phyloP scores from a whole-genome alignment of 2,329 filamentous ascomycete species.

The Ophiocordyceps camponoti-rufipedis region DNA sequence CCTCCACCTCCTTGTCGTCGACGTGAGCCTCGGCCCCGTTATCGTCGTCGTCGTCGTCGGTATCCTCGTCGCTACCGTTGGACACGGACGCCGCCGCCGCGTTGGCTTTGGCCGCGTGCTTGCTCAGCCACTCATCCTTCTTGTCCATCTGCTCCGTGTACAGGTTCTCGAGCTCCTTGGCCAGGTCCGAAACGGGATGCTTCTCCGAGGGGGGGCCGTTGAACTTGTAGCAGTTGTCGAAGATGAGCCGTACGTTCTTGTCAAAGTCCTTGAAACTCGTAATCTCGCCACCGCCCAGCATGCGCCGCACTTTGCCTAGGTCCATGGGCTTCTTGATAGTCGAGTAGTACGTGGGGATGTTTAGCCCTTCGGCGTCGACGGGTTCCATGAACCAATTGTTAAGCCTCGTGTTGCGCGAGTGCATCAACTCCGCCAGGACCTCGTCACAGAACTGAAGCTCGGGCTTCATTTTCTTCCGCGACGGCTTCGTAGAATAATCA shows the following conservation, averaged over 20 bases:
- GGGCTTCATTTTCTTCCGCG: conserved; percentile 75
- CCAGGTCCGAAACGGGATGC: conserved; percentile 55
- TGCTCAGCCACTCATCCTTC: conserved; percentile 66
- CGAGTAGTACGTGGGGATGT: conserved; percentile 84
- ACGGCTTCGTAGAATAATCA: conserved; percentile 58
- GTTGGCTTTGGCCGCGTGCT: conserved; percentile 44
- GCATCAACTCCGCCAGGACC: conserved; percentile 59
- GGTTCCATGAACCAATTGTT: conserved; percentile 64
- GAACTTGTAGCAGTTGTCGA: conserved; percentile 83
- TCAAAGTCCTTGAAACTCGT: conserved; percentile 72
- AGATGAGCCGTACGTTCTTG: conserved; percentile 62
- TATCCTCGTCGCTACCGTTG: conserved; percentile 38
- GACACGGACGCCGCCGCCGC: conserved; percentile 38
- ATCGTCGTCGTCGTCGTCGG: conserved; percentile 52
- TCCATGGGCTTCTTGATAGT: conserved; percentile 98
- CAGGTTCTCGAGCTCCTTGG: conserved; percentile 52
- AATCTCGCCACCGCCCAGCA: conserved; percentile 65
- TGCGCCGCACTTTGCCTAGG: conserved; percentile 59
- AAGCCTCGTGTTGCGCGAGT: conserved; percentile 47
- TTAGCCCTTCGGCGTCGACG: conserved; percentile 84
- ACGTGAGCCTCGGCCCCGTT: conserved; percentile 23
- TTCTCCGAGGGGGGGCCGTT: conserved; percentile 41
- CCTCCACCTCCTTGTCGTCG: conserved; percentile 28
- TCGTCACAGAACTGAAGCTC: conserved; percentile 84
- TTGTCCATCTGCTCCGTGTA: conserved; percentile 61